These are phyloP conservation scores for Mortierella sp. DNA, from an alignment of 371 early-diverging fungal genomes.

Conservation along the genomic window DNA sequence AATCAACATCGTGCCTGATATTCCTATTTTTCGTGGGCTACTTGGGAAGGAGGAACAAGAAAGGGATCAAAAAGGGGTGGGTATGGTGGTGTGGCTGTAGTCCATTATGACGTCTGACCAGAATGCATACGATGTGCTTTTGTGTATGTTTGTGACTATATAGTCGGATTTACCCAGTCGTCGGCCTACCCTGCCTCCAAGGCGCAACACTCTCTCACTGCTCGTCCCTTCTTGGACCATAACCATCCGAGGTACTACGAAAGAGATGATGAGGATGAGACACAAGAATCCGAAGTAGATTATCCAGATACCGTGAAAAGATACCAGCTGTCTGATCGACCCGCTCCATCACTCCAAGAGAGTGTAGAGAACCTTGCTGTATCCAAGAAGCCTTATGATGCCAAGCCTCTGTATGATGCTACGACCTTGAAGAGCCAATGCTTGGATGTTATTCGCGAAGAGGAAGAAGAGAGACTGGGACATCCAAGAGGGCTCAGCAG, in stretches of 20 bases:
- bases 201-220: background rate
- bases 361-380: background rate
- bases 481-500: background rate
- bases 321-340: constrained; percentile 25
- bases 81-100: no score
- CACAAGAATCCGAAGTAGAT: no score
- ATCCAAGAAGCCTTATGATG: background rate
- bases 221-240: constrained; percentile 8
- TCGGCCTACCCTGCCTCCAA: background rate
- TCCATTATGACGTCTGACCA: no score
- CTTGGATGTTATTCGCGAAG: constrained; percentile 30
- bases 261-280: background rate
- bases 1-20: background rate
- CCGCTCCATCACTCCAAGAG: background rate
- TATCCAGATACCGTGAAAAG: constrained; percentile 6
- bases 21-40: no score
- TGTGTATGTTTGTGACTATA: no score
- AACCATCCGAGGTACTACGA: constrained; percentile 12
- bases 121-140: no score
- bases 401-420: background rate
- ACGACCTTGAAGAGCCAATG: background rate
- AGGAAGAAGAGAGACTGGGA: constrained; percentile 12
- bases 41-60: no score
- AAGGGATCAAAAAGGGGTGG: no score
- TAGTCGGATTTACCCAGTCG: no score